Conservation (phyloP, 2,329 filamentous ascomycete species). For the Fusarium sp. region DNA sequence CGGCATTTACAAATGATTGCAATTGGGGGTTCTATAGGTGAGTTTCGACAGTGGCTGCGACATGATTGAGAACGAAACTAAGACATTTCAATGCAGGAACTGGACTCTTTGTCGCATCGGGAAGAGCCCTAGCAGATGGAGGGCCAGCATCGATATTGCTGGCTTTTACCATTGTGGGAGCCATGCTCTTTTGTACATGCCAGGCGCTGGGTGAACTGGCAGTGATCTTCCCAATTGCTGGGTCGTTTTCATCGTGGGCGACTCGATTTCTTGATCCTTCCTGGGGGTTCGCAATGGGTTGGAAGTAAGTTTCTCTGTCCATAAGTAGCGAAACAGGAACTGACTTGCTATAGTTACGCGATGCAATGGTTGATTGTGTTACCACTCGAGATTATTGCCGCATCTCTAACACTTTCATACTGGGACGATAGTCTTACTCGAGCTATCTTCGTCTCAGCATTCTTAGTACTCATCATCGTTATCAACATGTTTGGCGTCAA, state of each 20-base stretch:
- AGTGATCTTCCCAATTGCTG: conserved; percentile 89
- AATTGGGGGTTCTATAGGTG: conserved; percentile 90
- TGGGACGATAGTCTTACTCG: conserved; percentile 76
- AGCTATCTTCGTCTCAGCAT: conserved; percentile 85
- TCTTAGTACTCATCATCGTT: conserved; percentile 77
- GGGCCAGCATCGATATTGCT: conserved; percentile 83
- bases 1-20: conserved; percentile 98
- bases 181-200: conserved; percentile 92
- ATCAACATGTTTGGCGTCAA: conserved; percentile 93
- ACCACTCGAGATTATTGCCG: conserved; percentile 88
- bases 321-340: background rate
- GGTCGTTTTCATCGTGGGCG: conserved; percentile 92
- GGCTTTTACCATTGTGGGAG: conserved; percentile 81
- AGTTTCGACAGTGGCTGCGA: conserved; percentile 28
- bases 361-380: conserved; percentile 88
- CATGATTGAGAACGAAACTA: conserved; percentile 21
- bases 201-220: conserved; percentile 93
- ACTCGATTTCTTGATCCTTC: conserved; percentile 93
- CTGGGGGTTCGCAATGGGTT: conserved; percentile 95
- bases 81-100: conserved; percentile 64
- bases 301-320: conserved; percentile 72
- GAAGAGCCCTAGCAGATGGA: conserved; percentile 74
- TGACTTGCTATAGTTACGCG: conserved; percentile 70
- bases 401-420: conserved; percentile 84
- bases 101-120: conserved; percentile 88